These are phyloP conservation scores for Kluyveromyces sp. DNA, from an alignment of 1,139 yeast genomes.

Conservation along the genomic window DNA sequence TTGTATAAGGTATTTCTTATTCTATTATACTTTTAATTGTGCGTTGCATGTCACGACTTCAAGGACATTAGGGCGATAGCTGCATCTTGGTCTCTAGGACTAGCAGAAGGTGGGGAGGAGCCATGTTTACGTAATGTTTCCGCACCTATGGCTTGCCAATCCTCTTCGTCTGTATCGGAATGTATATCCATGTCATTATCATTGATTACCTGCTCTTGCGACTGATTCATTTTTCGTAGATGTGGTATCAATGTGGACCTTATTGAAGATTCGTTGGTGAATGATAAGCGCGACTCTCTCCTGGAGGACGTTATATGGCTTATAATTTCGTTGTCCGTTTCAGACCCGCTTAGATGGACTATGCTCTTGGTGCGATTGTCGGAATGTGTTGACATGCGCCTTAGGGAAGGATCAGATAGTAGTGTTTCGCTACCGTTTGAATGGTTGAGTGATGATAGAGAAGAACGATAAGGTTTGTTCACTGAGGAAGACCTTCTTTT, in stretches of 20 bases:
- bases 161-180: slow-evolving; percentile 83
- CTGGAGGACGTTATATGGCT: slow-evolving; percentile 10
- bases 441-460: slow-evolving; percentile 3
- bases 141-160: slow-evolving; percentile 88
- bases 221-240: not conserved
- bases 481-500: slow-evolving; percentile 12
- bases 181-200: slow-evolving; percentile 10
- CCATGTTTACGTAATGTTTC: slow-evolving; percentile 41
- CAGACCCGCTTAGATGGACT: slow-evolving; percentile 13
- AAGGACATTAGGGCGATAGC: slow-evolving; percentile 26
- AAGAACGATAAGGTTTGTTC: slow-evolving; percentile 11
- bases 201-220: slow-evolving; percentile 1
- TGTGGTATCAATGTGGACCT: slow-evolving; percentile 17
- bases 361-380: slow-evolving; percentile 8
- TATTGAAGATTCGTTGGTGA: slow-evolving; percentile 24
- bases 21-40: too few species aligned
- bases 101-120: slow-evolving; percentile 11
- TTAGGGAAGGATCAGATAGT: slow-evolving; percentile 2
- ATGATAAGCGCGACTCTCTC: slow-evolving; percentile 20
- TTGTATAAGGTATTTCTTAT: too few species aligned
- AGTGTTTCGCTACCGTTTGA: slow-evolving; percentile 9
- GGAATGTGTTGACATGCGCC: slow-evolving; percentile 8
- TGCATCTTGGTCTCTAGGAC: slow-evolving; percentile 15
- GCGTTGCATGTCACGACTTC: slow-evolving; percentile 13
- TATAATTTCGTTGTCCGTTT: slow-evolving; percentile 7